Base-by-base conservation (phyloP, 345 rosid species). In the Clarkia xantiana region DNA sequence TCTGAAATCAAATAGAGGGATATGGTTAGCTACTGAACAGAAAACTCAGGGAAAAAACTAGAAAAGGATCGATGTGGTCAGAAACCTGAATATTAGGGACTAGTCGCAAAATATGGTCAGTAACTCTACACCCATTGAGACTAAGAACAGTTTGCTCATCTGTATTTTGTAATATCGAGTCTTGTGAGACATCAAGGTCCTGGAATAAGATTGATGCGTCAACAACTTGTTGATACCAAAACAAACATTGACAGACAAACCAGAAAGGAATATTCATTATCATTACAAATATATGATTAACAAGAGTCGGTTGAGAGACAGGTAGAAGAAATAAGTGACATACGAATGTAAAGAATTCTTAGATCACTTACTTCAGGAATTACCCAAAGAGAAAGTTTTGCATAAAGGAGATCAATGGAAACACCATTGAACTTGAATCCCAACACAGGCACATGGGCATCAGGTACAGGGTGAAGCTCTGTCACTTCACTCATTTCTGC, bases 81-180 rank as follows among this genome's bases (percentile, higher is more conserved):
- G 36, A 9, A 53, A 86, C 98, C 96, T 86, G 85, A 65, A 86
- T 84, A 67, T 80, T 86, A 56, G 98, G 98, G 61, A 91, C 98
- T 69, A 86, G 64, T 29, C 94, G 94, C 73, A 91, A 67, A 74
- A 91, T 84, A 55, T 86, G 98, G 79, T 91, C 98, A 62, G 98
- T 91, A 40, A 91, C 96, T 75, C 98, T 76, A 71, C 98, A 91
- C 44, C 98, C 98, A 52, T 91, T 91, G 57, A 91, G 96, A 67
- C 98, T 91, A 54, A 89, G 93, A 64, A 91, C 96, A 53, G 96
- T 84, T 75, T 84, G 93, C 36, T 86, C 96, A 71, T 91, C 98
- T 14, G 87, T 72, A 68, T 78, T 86, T 60, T 86, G 96, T 58
- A 91, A 67, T 52, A 86, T 81, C 23, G 94, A 78, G 60, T 84